Base-by-base conservation (phyloP, 495 filamentous ascomycete genomes). In the Penicillium antarcticum region DNA sequence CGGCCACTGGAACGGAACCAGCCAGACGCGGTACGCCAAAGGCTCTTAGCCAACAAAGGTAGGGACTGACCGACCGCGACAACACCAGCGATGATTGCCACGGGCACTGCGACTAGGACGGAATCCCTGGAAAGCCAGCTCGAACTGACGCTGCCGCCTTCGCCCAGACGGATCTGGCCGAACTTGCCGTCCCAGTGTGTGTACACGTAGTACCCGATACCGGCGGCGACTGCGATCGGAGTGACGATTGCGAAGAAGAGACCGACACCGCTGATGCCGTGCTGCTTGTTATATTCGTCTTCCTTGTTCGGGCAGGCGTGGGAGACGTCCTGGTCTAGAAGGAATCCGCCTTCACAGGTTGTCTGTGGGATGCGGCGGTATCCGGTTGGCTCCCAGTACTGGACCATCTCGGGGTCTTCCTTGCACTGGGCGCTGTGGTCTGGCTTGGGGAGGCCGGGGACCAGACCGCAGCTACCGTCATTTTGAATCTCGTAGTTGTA, bases 351-450 rank as follows among this genome's bases (percentile, higher is more conserved):
- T 35, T 79, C 26, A 62, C 95, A 99, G 5, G 90, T 97, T 2
- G 89, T 87, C 37, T 92, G 78, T 2, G 90, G 92, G 53, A 97
- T 87, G 48, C 88, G 84, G n/a, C 95, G 87, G 72, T 94, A 96
- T 45, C 90, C 91, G 13, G 88, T 95, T 13, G 86, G 82, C 43
- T 87, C 79, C 74, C 78, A 92, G 70, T 86, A 99, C 61, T 95
- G 87, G 37, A 80, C 61, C 9, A 65, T 66, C 16, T 84, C 76
- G 3, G 85, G 81, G 56, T 97, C 74, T 5, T 83, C 74, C 14
- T 68, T 63, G 72, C 94, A 99, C 36, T 77, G 63, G 36, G 77
- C 75, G 49, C 75, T 72, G 45, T 85, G 83, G 61, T 92, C 80
- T n/a, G 84, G 77, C 18, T 84, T 81, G 8, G 69, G 18, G 39